Base-by-base conservation (phyloP, 176 grass and related monocot genomes). In the Canna indica region DNA sequence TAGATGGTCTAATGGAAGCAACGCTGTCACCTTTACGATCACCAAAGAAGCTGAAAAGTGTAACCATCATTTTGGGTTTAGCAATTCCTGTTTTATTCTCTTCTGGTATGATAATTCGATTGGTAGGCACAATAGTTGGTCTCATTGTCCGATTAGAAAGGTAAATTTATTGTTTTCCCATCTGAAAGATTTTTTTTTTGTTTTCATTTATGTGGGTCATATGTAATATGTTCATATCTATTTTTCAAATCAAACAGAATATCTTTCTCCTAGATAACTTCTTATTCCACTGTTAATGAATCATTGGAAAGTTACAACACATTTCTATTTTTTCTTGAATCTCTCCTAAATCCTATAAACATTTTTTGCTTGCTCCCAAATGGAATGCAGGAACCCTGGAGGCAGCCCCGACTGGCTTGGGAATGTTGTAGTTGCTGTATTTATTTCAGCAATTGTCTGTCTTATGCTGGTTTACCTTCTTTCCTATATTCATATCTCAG, bases 1-100 rank as follows among this genome's bases (percentile, higher is more conserved):
- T 67, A 97, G 93, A 97, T 78, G 93, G 93, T 73, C 83, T 97
- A 65, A 85, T 97, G 88, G 93, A 97, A 86, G 93, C 93, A 68
- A 97, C 88, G 71, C 71, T 97, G 54, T 83, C 93, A 42, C 93
- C 89, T 45, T 46, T 35, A 68, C 74, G 88, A 68, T 66, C 67
- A 77, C 93, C 93, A 69, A 97, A 79, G 83, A 74, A 90, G 75
- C 94, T 97, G 47, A 97, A 97, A 83, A 77, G 87, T 61, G 36
- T 83, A 76, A 97, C 94, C 67, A 69, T 97, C 75, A 85, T 90
- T 81, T 59, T 97, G 70, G 84, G 79, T 79, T 73, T 90, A 80
- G 74, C 71, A 53, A 62, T 67, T 54, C 94, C 94, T 63, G 58
- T 92, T 81, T 32, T 91, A 20, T 82, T 77, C 33, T 92, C 94